Evolutionary conservation across 2,329 filamentous ascomycete species (phyloP), one percentile per base, ranked within the genome.

Genomic region (Botrytis aclada): DNA sequence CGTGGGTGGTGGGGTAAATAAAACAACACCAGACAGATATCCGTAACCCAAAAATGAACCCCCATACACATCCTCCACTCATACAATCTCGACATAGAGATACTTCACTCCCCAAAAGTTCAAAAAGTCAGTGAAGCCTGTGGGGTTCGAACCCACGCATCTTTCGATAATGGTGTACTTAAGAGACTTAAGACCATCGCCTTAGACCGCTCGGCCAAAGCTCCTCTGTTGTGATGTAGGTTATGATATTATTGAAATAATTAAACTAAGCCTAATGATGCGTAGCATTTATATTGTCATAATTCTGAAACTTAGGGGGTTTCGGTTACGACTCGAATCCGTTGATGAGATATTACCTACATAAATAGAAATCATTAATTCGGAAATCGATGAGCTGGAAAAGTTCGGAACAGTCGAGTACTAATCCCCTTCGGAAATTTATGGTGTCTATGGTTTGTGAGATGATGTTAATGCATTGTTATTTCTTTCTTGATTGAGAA

Each of bases 131-230:
- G 4, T 69, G 65, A 37, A 32, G 65, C 65, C 47, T 56, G 65
- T 56, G 65, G 65, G 65, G 37, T 69, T 69, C 65, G 65, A 69
- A 69, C 65, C 65, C 65, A 56, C 65, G 65, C 65, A 69, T 69
- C 65, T 69, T 43, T 69, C 65, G 65, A 69, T 69, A 69, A 69
- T 69, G 65, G 65, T 69, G 65, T 25, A 18, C 25, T 69, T n/a
- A 12, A 14, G 22, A 18, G n/a, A 43, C 65, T 69, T 69, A 69
- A 69, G 39, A 69, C 65, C 65, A 69, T 69, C 65, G 65, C 65
- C 65, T 69, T 69, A 69, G 65, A 69, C 65, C 51, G 51, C 51
- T 56, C 51, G 51, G 51, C 51, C 51, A 56, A 56, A 56, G 51
- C 51, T 56, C 25, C 51, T 7, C n/a, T 29, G 14, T 29, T 56